Evolutionary conservation across 139 green algal species (phyloP), one percentile per base, ranked within the genome.

Genomic region (Pleodorina starrii): DNA sequence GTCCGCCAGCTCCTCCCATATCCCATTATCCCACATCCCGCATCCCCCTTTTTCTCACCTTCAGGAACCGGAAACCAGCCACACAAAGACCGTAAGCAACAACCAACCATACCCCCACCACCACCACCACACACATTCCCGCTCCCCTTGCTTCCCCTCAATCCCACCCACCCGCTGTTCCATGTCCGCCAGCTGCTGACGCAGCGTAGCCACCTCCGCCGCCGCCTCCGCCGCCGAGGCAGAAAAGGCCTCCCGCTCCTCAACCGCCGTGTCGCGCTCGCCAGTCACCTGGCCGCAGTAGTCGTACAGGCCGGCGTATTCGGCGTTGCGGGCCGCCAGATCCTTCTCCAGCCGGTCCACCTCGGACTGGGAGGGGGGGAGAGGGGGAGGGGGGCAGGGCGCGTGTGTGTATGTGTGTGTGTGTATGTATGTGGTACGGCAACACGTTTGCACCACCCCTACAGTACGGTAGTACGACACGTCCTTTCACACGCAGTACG

Each of bases 221-320:
- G 6, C 35, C 32, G 40, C 44, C 40, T 17, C 66, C n/a, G 14
- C n/a, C 43, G 35, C 16, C 6, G 42, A 42, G 1, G 59, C 25
- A 12, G 12, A 19, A 11, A 35, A 6, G 5, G 5, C 29, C 36
- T 44, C 59, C 11, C 60, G 42, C 59, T 77, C 60, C 42, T 76
- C 80, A 9, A 29, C 0, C n/a, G 29, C 9, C 29, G n/a, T 6
- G 19, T 87, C 44, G 0, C 76, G 48, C 48, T 84, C 76, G 50
- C 76, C 76, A 12, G 71, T 69, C 48, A 84, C 48, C 19, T 27
- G 29, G 6, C 9, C 63, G 68, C 63, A 79, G 82, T 88, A 88
- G 63, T 80, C 66, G 66, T 88, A 88, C 63, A 88, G 66, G 5
- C 46, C n/a, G 35, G 32, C 82, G 60, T 88, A 88, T 63, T 88